Percentiles rank a stretch among this genome's conserved stretches.
phyloP scores from a whole-genome alignment of 106 monocot genomes.

The Allium sativum region DNA sequence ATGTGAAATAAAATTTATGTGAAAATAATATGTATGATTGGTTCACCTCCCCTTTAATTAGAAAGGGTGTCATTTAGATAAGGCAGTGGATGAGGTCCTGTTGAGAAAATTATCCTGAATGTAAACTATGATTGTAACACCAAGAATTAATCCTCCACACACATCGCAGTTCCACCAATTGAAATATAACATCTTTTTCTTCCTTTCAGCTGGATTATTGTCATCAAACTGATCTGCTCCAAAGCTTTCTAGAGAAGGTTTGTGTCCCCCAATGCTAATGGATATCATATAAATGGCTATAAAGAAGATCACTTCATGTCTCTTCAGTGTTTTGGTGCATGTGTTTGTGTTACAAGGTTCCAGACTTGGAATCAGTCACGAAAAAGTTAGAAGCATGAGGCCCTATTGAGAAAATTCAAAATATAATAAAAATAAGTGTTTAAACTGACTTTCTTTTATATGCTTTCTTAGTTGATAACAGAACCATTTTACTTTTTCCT shows the following conservation, averaged over 20 bases:
- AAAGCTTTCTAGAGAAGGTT: constrained; percentile 67
- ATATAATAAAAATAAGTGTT: no score
- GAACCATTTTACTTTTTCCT: no score
- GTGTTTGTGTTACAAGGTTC: constrained; percentile 15
- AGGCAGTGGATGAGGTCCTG: no score
- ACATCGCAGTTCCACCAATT: constrained; percentile 78
- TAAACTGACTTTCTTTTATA: no score
- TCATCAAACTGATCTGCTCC: constrained; percentile 81
- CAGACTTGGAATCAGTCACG: constrained; percentile 35
- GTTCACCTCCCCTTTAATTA: no score
- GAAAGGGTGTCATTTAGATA: no score
- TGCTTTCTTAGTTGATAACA: no score
- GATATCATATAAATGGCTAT: constrained; percentile 57
- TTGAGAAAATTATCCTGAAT: constrained; percentile 48
- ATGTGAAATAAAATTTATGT: no score
- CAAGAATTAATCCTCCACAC: constrained; percentile 40
- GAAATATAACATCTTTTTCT: constrained; percentile 76
- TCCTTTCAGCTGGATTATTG: constrained; percentile 34
- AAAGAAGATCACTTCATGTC: constrained; percentile 50
- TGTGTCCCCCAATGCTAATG: constrained; percentile 57
- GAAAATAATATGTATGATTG: no score
- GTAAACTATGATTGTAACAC: constrained; percentile 45
- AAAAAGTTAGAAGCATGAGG: no score
- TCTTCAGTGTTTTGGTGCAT: constrained; percentile 5
- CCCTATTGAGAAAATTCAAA: no score